phyloP scores from a whole-genome alignment of 257 asterid genomes.

The Salvia rosmarinus region DNA sequence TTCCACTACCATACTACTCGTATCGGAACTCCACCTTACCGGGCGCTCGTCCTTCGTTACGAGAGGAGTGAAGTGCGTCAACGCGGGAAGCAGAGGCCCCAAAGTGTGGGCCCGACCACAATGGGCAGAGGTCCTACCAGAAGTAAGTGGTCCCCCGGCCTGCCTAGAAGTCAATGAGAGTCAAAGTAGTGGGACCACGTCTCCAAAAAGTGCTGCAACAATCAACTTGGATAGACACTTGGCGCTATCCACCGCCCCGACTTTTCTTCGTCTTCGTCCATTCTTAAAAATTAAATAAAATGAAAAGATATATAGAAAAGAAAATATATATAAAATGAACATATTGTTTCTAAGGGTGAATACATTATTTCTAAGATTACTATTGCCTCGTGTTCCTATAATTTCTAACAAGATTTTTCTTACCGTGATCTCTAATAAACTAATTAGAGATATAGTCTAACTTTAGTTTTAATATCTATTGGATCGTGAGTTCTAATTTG shows the following conservation, averaged over 20 bases:
- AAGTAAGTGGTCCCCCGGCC: conserved; percentile 14
- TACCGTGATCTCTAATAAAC: no score
- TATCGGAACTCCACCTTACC: conserved; percentile 32
- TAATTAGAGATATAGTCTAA: no score
- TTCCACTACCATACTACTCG: conserved; percentile 16
- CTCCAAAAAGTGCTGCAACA: neutral
- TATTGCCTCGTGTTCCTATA: no score
- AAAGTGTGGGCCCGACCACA: conserved; percentile 32
- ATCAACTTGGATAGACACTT: conserved; percentile 16
- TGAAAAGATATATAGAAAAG: no score
- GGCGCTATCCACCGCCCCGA: conserved; percentile 11
- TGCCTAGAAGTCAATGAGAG: conserved; percentile 13
- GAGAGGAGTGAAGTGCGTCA: neutral
- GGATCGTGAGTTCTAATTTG: no score
- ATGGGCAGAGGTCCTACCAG: conserved; percentile 11
- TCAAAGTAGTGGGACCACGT: conserved; percentile 37
- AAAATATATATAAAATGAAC: no score
- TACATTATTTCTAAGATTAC: neutral
- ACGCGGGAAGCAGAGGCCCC: conserved; percentile 16
- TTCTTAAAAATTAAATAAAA: no score
- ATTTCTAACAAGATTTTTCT: no score
- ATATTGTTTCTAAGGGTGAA: no score
- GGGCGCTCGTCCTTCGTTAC: conserved; percentile 23
- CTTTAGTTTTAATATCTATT: no score
- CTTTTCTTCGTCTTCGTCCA: conserved; percentile 4